Percentiles rank a stretch among this genome's conserved stretches.
Evolutionary conservation across 179 eudicot species (phyloP).

Genomic region (Vitellaria paradoxa): DNA sequence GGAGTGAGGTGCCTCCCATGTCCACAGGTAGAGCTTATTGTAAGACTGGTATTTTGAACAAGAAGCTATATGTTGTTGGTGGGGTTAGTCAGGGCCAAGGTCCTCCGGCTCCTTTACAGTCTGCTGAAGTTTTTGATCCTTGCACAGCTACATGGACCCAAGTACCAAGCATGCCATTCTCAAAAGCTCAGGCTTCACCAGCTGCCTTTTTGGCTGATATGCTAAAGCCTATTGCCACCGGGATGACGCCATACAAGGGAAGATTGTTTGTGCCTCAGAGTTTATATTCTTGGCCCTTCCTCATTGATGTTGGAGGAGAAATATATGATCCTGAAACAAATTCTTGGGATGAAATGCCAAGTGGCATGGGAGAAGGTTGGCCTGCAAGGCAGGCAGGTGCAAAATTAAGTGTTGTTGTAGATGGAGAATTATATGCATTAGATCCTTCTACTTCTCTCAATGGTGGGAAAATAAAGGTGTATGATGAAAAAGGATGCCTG

Average conservation of each 20-base stretch:
- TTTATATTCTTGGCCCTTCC: constrained; percentile 95
- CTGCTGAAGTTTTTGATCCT: constrained; percentile 90
- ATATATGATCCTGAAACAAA: constrained; percentile 84
- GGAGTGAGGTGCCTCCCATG: constrained; percentile 43
- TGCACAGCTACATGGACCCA: constrained; percentile 66
- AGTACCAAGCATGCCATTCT: constrained; percentile 90
- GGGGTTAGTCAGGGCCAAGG: constrained; percentile 75
- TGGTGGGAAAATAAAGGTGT: constrained; percentile 67
- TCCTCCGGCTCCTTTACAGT: constrained; percentile 77
- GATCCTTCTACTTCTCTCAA: constrained; percentile 71
- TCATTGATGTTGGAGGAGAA: constrained; percentile 98
- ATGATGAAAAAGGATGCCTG: constrained; percentile 71
- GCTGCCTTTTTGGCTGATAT: constrained; percentile 79
- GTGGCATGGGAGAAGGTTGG: constrained; percentile 99
- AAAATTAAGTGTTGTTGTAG: constrained; percentile 72
- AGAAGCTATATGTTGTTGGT: constrained; percentile 87
- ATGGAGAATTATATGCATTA: constrained; percentile 72
- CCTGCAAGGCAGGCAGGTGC: constrained; percentile 99
- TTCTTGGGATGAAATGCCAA: constrained; percentile 89
- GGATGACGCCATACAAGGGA: constrained; percentile 77
- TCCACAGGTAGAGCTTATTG: constrained; percentile 72
- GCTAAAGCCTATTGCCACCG: constrained; percentile 96
- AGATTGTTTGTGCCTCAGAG: constrained; percentile 92
- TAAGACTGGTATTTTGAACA: constrained; percentile 69
- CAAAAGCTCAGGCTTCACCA: constrained; percentile 81